Conservation (phyloP, 2,329 filamentous ascomycete genomes). For the Curvularia lunata region DNA sequence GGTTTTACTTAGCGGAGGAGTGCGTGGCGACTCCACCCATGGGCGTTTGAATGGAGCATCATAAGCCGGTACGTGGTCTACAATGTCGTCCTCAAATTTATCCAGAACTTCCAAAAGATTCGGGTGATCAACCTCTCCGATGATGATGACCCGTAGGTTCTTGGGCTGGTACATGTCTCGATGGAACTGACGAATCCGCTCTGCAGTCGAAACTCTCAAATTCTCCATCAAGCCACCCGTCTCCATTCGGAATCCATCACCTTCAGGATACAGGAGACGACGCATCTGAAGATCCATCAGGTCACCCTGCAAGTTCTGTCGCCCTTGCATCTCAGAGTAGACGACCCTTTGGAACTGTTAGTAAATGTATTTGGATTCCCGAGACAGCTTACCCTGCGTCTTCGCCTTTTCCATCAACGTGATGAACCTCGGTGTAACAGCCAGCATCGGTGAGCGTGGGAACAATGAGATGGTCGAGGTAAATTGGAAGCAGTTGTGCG, state of each 20-base stretch:
- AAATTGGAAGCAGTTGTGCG: constrained; percentile 89
- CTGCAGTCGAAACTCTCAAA: constrained; percentile 81
- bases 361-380: not conserved
- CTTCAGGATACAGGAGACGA: constrained; percentile 82
- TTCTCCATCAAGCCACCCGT: constrained; percentile 98
- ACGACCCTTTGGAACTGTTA: constrained; percentile 67
- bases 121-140: constrained; percentile 87
- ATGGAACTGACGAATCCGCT: constrained; percentile 93
- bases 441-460: constrained; percentile 91
- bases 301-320: constrained; percentile 82
- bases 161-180: constrained; percentile 97
- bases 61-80: constrained; percentile 78
- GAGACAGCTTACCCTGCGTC: constrained; percentile 70
- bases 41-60: constrained; percentile 81
- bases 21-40: constrained; percentile 87
- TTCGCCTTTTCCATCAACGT: constrained; percentile 89
- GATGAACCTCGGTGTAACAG: constrained; percentile 95
- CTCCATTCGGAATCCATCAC: constrained; percentile 93
- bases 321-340: constrained; percentile 98
- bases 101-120: constrained; percentile 83
- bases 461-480: constrained; percentile 90
- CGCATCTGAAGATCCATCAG: constrained; percentile 86
- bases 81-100: constrained; percentile 84
- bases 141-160: constrained; percentile 87
- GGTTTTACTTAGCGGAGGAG: constrained; percentile 74